phyloP scores from a whole-genome alignment of 768 basidiomycete species.

The Termitomyces sp. region DNA sequence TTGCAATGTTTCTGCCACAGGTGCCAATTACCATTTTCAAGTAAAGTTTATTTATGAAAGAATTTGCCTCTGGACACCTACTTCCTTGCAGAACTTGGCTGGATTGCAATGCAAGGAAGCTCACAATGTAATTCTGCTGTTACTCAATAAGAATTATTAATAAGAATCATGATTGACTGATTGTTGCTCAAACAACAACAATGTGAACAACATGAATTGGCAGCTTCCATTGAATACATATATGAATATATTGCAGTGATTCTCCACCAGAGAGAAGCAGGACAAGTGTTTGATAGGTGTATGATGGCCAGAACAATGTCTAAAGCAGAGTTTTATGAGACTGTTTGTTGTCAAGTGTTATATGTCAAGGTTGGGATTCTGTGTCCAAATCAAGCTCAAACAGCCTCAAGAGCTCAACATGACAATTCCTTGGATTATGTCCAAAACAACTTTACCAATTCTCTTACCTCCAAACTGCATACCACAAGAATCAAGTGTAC shows the following conservation, averaged over 20 bases:
- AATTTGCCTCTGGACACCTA: too few relatives aligned
- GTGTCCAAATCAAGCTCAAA: neutral
- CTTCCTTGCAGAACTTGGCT: too few relatives aligned
- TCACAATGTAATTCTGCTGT: too few relatives aligned
- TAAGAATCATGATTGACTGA: neutral
- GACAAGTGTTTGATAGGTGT: neutral
- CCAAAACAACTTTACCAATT: constrained; percentile 38
- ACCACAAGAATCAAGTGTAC: constrained; percentile 30
- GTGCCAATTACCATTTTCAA: too few relatives aligned
- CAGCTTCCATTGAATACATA: too few relatives aligned
- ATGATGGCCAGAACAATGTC: neutral
- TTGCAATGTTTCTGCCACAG: too few relatives aligned
- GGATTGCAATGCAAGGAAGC: too few relatives aligned
- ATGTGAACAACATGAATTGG: neutral
- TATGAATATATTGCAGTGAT: neutral
- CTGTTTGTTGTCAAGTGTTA: too few relatives aligned
- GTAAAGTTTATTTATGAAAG: too few relatives aligned
- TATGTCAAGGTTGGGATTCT: too few relatives aligned
- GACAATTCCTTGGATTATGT: constrained; percentile 5
- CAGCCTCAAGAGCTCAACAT: neutral
- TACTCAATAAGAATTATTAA: neutral
- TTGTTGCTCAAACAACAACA: neutral
- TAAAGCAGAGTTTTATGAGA: neutral
- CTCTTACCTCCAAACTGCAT: constrained; percentile 48
- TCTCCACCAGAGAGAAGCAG: neutral